These are phyloP conservation scores for Cerrena zonata DNA, from an alignment of 1,284 basidiomycete genomes.

Conservation along the genomic window DNA sequence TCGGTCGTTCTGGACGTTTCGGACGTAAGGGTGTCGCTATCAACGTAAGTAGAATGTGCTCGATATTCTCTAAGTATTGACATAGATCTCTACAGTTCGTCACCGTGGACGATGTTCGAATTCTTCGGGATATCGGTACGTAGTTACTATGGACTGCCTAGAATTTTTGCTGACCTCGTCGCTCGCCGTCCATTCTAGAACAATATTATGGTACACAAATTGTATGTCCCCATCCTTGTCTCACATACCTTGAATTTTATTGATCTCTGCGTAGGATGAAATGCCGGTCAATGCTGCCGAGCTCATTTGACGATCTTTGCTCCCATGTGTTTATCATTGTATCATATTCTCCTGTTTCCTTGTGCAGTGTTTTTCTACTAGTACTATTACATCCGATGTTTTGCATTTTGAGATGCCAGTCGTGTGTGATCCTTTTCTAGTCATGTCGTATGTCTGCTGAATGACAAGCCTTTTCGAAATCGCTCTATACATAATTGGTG, in stretches of 20 bases:
- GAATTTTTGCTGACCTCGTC: neutral
- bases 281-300: conserved; percentile 92
- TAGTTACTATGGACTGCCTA: conserved; percentile 9
- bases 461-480: no score
- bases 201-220: conserved; percentile 88
- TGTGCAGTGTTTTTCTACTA: conserved; percentile 4
- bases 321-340: conserved; percentile 8
- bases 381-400: conserved; percentile 1
- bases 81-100: conserved; percentile 76
- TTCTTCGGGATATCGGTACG: conserved; percentile 84
- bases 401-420: neutral
- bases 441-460: neutral
- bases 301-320: conserved; percentile 50
- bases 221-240: conserved; percentile 37
- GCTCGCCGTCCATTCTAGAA: conserved; percentile 39
- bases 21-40: conserved; percentile 91
- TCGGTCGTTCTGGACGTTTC: conserved; percentile 92
- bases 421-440: neutral
- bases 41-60: conserved; percentile 56
- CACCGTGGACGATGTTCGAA: conserved; percentile 84
- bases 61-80: no score
- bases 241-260: conserved; percentile 1
- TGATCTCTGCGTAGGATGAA: conserved; percentile 61
- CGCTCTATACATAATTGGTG: no score
- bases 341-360: neutral